Evolutionary conservation across 2,329 filamentous ascomycete genomes (phyloP), one percentile per base, ranked within the genome.

Genomic region (Penicillium corylophilum): DNA sequence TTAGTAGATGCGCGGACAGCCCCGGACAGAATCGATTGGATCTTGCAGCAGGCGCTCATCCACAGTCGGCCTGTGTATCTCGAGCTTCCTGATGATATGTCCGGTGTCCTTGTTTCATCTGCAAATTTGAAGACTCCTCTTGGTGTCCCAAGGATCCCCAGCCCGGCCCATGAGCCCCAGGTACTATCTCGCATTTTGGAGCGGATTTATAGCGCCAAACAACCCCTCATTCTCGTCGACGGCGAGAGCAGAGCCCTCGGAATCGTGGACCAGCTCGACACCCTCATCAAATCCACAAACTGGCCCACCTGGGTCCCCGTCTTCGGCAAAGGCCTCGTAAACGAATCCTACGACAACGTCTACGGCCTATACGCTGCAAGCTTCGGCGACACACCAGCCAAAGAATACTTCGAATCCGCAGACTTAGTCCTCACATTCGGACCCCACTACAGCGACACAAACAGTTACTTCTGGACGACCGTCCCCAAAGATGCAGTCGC

Each of bases 381-480:
- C 3, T 77, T 71, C 52, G 77, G 73, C 15, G 58, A 72, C 47
- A 35, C 56, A 28, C 45, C 54, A 10, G 51, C 55, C 16, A 61
- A 66, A 55, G 64, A 74, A 46, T 69, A 65, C 31, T 70, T 76
- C n/a, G 65, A 72, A 23, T 61, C 63, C 10, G 66, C 71, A 9
- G 74, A 77, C 51, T 62, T 76, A 18, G 64, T 77, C 31, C 59
- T 77, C 2, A 68, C 64, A 15, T 61, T 67, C 10, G 64, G 66
- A 2, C 66, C 65, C 2, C 67, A 70, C 47, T 64, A 64, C 45
- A 76, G 73, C 16, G 74, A 77, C 51, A 77, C 76, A 39, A 76
- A 78, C 51, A 77, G 70, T 10, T 83, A 87, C 12, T 89, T 89
- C 29, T 95, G 93, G 76, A 88, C 87, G 0, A 91, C 93, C 68